Conservation (phyloP, 352 stramenopile species). For the Lagenidium giganteum region DNA sequence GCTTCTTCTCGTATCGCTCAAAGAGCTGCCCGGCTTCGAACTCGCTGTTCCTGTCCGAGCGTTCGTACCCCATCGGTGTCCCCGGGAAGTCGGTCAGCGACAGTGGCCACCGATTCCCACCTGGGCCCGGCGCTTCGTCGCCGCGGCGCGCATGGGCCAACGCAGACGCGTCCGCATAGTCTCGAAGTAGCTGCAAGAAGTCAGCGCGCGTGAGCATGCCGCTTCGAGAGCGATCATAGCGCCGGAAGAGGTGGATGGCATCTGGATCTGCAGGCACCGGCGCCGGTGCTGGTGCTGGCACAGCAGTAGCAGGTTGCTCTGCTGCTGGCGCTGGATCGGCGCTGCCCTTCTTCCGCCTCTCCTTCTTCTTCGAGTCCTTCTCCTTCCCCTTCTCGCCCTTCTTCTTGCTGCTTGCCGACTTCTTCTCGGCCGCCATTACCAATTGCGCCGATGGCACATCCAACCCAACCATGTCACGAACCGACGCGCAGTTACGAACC, state of each 20-base stretch:
- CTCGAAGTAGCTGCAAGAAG: slow-evolving; percentile 65
- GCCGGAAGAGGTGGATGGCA: slow-evolving; percentile 75
- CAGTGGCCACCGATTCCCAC: too few relatives aligned
- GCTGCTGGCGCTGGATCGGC: neutral
- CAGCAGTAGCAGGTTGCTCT: neutral
- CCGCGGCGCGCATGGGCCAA: slow-evolving; percentile 16
- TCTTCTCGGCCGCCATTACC: too few relatives aligned
- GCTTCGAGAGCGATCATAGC: slow-evolving; percentile 56
- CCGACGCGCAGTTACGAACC: too few relatives aligned
- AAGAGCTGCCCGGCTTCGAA: slow-evolving; percentile 84
- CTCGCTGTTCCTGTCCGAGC: slow-evolving; percentile 69
- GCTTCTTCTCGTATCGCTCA: slow-evolving; percentile 69
- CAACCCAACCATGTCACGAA: too few relatives aligned
- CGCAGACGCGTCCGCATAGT: slow-evolving; percentile 38
- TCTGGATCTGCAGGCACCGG: slow-evolving; percentile 35
- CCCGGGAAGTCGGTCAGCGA: slow-evolving; percentile 60
- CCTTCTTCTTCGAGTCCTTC: slow-evolving; percentile 29
- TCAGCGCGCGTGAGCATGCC: slow-evolving; percentile 50
- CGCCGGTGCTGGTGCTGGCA: neutral
- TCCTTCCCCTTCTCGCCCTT: slow-evolving; percentile 23
- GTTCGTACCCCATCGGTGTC: slow-evolving; percentile 68
- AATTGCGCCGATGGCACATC: too few relatives aligned
- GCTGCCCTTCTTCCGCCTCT: slow-evolving; percentile 18
- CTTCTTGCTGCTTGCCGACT: too few relatives aligned
- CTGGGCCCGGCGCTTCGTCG: too few relatives aligned